Percentiles rank a stretch among this genome's conserved stretches.
These are phyloP conservation scores for Hemisphaericaspora xylanilytica DNA, from an alignment of 1,139 yeast genomes.

Conservation along the genomic window DNA sequence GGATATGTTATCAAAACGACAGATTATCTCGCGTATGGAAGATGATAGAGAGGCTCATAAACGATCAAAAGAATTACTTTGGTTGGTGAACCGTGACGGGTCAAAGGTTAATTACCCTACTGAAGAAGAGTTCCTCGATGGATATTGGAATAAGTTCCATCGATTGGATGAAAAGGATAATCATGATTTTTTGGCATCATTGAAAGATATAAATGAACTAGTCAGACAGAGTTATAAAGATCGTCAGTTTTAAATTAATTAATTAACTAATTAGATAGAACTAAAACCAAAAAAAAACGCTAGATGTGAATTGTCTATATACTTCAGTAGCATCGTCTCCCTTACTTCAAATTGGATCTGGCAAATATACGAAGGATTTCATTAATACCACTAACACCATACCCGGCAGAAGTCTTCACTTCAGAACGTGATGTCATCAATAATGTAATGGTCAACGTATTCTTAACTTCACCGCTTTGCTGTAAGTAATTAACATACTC, in stretches of 20 bases:
- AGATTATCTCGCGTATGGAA: slow-evolving; percentile 74
- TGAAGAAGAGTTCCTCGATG: slow-evolving; percentile 56
- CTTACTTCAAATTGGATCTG: slow-evolving; percentile 2
- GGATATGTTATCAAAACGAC: slow-evolving; percentile 41
- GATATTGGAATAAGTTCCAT: slow-evolving; percentile 54
- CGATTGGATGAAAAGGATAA: slow-evolving; percentile 48
- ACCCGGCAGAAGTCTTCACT: slow-evolving; percentile 61
- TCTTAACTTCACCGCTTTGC: slow-evolving; percentile 31
- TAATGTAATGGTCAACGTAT: slow-evolving; percentile 64
- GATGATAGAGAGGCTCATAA: slow-evolving; percentile 85
- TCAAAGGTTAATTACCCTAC: slow-evolving; percentile 31
- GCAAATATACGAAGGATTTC: slow-evolving; percentile 55
- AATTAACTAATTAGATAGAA: slow-evolving; percentile 10
- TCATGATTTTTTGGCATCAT: slow-evolving; percentile 37
- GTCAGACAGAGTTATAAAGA: slow-evolving; percentile 48
- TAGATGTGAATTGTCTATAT: no score
- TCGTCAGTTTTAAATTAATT: slow-evolving; percentile 23
- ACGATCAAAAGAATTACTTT: slow-evolving; percentile 68
- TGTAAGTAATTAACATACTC: slow-evolving; percentile 53
- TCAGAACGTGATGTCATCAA: slow-evolving; percentile 27
- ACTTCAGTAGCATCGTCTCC: not conserved
- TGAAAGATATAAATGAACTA: slow-evolving; percentile 54
- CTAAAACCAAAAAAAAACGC: no score
- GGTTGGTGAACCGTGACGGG: slow-evolving; percentile 64
- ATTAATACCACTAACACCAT: slow-evolving; percentile 73